Evolutionary conservation across 306 rosid species (phyloP).

Genomic region (Lathyrus oleraceus): DNA sequence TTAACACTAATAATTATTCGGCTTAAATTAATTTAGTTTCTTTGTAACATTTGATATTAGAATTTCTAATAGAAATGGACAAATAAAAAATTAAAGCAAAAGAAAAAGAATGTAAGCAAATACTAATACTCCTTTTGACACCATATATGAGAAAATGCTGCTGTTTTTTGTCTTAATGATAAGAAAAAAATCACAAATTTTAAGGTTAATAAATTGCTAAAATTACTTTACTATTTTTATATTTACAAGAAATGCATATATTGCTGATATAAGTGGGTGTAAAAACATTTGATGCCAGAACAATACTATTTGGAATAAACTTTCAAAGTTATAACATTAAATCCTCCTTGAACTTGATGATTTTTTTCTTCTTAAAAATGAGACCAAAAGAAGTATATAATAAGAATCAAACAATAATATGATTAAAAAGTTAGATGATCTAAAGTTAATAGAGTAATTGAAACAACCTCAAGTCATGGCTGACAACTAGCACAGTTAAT

Average conservation of each 20-base stretch:
- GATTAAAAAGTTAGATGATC: constrained; percentile 12
- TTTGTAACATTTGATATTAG: constrained; percentile 15
- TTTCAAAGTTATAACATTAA: neutral
- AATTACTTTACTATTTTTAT: neutral
- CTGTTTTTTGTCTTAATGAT: neutral
- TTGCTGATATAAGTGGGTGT: neutral
- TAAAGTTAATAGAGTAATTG: constrained; percentile 21
- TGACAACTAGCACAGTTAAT: constrained; percentile 76
- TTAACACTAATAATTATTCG: neutral
- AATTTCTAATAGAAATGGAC: neutral
- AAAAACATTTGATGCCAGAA: neutral
- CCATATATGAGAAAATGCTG: neutral
- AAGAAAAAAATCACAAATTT: neutral
- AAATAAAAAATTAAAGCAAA: neutral
- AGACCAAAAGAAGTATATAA: neutral
- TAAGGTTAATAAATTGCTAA: neutral
- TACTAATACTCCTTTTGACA: neutral
- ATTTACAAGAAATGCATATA: neutral
- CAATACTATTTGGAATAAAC: neutral
- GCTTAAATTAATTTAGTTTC: neutral
- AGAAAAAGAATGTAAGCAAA: neutral
- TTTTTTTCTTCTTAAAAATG: neutral
- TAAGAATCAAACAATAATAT: constrained; percentile 22
- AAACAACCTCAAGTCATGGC: constrained; percentile 82
- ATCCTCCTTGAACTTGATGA: neutral